Percentiles rank a stretch among this genome's conserved stretches.
phyloP scores from a whole-genome alignment of 441 rosid genomes.

The Omphalea diandra region DNA sequence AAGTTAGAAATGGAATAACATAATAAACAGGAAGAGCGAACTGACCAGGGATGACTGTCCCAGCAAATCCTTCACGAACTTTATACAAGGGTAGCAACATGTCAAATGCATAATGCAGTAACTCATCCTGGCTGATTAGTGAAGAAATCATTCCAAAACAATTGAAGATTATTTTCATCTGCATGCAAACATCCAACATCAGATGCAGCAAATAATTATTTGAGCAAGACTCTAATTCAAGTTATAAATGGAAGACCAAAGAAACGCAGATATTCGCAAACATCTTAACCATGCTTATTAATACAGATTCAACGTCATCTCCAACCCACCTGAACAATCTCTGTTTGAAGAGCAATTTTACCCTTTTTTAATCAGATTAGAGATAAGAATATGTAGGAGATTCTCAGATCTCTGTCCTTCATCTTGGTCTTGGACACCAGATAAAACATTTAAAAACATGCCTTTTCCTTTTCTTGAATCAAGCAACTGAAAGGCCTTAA shows the following conservation, averaged over 20 bases:
- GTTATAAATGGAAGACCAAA: background rate
- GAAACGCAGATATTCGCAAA: background rate
- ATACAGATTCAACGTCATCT: slow-evolving; percentile 4
- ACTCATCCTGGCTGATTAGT: slow-evolving; percentile 45
- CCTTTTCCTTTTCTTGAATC: slow-evolving; percentile 61
- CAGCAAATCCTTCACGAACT: slow-evolving; percentile 87
- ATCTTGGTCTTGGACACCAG: slow-evolving; percentile 40
- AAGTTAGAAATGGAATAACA: background rate
- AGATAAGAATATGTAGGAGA: slow-evolving; percentile 42
- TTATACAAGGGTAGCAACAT: slow-evolving; percentile 81
- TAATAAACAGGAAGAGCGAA: slow-evolving; percentile 5
- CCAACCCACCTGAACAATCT: slow-evolving; percentile 63
- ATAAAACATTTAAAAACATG: slow-evolving; percentile 49
- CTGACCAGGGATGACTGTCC: slow-evolving; percentile 71
- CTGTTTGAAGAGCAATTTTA: slow-evolving; percentile 75
- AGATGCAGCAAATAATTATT: slow-evolving; percentile 6
- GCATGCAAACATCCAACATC: slow-evolving; percentile 28
- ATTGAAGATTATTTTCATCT: slow-evolving; percentile 73
- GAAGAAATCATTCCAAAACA: slow-evolving; percentile 48
- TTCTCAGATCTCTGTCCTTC: slow-evolving; percentile 36
- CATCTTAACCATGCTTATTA: background rate
- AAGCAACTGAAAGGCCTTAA: slow-evolving; percentile 74
- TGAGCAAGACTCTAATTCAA: slow-evolving; percentile 2
- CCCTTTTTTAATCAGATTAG: slow-evolving; percentile 68
- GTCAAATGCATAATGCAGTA: slow-evolving; percentile 46